phyloP scores from a whole-genome alignment of 139 green algal genomes.

The Closterium sp. region DNA sequence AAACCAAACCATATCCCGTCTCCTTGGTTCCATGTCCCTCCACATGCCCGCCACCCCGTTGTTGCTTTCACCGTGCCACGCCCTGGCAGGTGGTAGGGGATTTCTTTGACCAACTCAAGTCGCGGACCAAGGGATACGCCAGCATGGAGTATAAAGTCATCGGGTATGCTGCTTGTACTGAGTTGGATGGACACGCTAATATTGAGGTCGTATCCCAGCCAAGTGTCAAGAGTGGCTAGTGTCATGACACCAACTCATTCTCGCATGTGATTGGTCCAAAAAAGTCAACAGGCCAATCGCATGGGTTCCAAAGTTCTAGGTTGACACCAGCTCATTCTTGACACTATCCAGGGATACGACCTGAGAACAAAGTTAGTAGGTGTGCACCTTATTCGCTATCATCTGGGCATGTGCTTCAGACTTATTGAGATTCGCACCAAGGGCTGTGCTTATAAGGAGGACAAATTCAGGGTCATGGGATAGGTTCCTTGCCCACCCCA shows the following conservation, averaged over 20 bases:
- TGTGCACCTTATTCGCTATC: not conserved
- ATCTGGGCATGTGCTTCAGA: too few relatives aligned
- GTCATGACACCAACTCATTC: too few relatives aligned
- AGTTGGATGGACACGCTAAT: not conserved
- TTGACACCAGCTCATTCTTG: too few relatives aligned
- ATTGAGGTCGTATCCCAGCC: not conserved
- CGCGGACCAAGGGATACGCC: slow-evolving; percentile 66
- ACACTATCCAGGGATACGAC: too few relatives aligned
- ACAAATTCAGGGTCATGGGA: too few relatives aligned
- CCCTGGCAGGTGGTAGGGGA: slow-evolving; percentile 92
- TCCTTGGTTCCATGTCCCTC: not conserved
- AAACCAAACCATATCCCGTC: not conserved
- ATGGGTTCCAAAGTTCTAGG: too few relatives aligned
- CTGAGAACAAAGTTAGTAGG: not conserved
- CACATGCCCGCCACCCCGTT: not conserved
- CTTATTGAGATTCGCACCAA: too few relatives aligned
- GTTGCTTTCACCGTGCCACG: not conserved
- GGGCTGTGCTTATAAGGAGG: too few relatives aligned
- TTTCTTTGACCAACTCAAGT: slow-evolving; percentile 96
- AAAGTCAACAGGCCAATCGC: too few relatives aligned
- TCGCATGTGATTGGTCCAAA: too few relatives aligned
- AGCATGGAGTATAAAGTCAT: slow-evolving; percentile 25
- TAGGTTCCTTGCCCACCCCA: not conserved
- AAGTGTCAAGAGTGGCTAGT: too few relatives aligned
- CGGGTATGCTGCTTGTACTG: not conserved